phyloP scores from a whole-genome alignment of 805 yeast species.

The Wickerhamomyces subpelliculosus region DNA sequence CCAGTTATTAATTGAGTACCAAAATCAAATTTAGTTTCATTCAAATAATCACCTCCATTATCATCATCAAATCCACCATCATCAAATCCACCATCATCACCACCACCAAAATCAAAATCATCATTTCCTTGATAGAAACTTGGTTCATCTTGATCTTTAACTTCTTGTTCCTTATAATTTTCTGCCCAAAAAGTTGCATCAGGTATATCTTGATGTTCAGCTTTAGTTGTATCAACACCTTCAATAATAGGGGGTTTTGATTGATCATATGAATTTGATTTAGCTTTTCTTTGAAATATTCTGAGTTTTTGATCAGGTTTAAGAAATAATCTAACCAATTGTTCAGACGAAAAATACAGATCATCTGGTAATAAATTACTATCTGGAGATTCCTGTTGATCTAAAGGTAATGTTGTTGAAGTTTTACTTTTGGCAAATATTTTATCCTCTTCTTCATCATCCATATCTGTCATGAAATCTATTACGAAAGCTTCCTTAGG shows the following conservation, averaged over 20 bases:
- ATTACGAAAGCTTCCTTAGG: conserved; percentile 30
- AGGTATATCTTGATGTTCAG: conserved; percentile 32
- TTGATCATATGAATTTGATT: conserved; percentile 1
- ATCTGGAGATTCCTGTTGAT: conserved; percentile 32
- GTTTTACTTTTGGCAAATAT: conserved; percentile 33
- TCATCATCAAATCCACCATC: conserved; percentile 20
- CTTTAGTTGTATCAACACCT: conserved; percentile 4
- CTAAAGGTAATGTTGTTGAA: conserved; percentile 33
- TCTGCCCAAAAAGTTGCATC: conserved; percentile 74
- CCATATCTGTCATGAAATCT: conserved; percentile 33
- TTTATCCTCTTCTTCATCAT: conserved; percentile 29
- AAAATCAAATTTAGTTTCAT: conserved; percentile 10
- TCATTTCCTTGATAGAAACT: conserved; percentile 25
- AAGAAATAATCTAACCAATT: conserved; percentile 58
- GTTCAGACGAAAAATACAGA: conserved; percentile 60
- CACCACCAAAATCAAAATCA: conserved; percentile 31
- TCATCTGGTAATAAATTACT: conserved; percentile 65
- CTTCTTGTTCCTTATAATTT: conserved; percentile 40
- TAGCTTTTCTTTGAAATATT: conserved; percentile 18
- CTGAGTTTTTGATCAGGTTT: conserved; percentile 51
- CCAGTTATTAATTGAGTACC: conserved; percentile 24
- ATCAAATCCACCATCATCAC: conserved; percentile 26
- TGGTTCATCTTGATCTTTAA: conserved; percentile 27
- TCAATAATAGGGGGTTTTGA: too few relatives aligned
- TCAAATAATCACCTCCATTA: conserved; percentile 10